Base-by-base conservation (phyloP, 306 rosid species). In the Biancaea sappan region DNA sequence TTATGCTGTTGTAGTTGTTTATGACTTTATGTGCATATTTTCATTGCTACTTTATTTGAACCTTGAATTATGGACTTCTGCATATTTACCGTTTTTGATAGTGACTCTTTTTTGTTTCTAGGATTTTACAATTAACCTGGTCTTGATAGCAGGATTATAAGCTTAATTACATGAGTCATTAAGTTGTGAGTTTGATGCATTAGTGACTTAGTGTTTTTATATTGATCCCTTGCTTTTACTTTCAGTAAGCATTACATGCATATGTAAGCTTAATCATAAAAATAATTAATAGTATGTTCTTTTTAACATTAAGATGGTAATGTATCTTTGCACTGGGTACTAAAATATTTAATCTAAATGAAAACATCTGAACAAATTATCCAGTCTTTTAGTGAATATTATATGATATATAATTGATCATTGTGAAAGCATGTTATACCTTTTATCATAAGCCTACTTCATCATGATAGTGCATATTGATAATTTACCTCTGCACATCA, bases 61-160 rank as follows among this genome's bases (percentile, higher is more conserved):
- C 13, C 25, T 71, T 71, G 18, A 51, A 34, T 53, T 26, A 8
- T 22, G 46, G 35, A 34, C 32, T 43, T 77, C 9, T 51, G 50
- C 57, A 22, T 77, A 66, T 67, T 62, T 66, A 50, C 22, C 35
- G 28, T 31, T n/a, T n/a, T n/a, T n/a, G n/a, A n/a, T n/a, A n/a
- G n/a, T n/a, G n/a, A n/a, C n/a, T n/a, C n/a, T n/a, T 26, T 3
- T 13, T 7, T 15, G 13, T 14, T 44, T 72, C 10, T 29, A 8
- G 37, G 19, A 35, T 22, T 8, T 53, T 59, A 15, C 72, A 44
- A 46, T 22, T 57, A 8, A 7, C 0, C 3, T 10, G 13, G 37
- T 21, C 11, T 29, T 21, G 68, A 22, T 31, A 59, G 34, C 28
- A 3, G 11, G 26, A 59, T 46, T 60, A 31, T 22, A 21, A 31